Conservation (phyloP, 1,284 basidiomycete species). For the Cryptococcus sp. region DNA sequence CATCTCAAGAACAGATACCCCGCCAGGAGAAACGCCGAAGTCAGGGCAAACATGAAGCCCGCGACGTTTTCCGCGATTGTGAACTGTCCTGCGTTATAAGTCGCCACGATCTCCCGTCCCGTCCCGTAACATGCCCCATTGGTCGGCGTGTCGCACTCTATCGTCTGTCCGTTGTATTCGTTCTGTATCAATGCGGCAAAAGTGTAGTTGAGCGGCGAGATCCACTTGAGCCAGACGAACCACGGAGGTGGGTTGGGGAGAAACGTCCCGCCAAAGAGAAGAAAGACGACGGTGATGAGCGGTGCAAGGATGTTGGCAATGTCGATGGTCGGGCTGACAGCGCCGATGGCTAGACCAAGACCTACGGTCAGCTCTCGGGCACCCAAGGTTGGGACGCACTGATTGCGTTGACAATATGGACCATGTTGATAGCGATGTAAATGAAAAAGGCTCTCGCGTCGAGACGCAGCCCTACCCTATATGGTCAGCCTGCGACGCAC, state of each 20-base stretch:
- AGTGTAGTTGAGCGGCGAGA: constrained; percentile 11
- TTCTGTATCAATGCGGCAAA: constrained; percentile 8
- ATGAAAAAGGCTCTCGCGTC: constrained; percentile 8
- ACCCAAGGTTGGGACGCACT: constrained; percentile 1
- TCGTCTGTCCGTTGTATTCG: constrained; percentile 2
- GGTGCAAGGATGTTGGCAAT: constrained; percentile 11
- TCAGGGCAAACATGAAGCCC: constrained; percentile 8
- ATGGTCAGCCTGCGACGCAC: too few relatives aligned
- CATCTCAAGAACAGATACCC: constrained; percentile 7
- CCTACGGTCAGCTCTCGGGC: background rate
- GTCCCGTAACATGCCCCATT: constrained; percentile 1
- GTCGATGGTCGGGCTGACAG: constrained; percentile 10
- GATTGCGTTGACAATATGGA: constrained; percentile 6
- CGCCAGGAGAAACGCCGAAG: constrained; percentile 1
- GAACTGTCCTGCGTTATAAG: constrained; percentile 9
- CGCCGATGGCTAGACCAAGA: constrained; percentile 10
- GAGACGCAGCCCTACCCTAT: constrained; percentile 10
- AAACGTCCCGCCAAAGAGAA: constrained; percentile 12
- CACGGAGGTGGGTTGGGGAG: constrained; percentile 13
- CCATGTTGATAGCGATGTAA: constrained; percentile 7
- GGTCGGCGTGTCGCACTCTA: constrained; percentile 4
- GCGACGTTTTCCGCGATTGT: constrained; percentile 8
- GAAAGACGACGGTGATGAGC: constrained; percentile 12
- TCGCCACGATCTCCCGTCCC: constrained; percentile 7
- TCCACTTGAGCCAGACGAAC: constrained; percentile 14